Base-by-base conservation (phyloP, 1,284 basidiomycete species). In the Coniferiporia sulphurascens region DNA sequence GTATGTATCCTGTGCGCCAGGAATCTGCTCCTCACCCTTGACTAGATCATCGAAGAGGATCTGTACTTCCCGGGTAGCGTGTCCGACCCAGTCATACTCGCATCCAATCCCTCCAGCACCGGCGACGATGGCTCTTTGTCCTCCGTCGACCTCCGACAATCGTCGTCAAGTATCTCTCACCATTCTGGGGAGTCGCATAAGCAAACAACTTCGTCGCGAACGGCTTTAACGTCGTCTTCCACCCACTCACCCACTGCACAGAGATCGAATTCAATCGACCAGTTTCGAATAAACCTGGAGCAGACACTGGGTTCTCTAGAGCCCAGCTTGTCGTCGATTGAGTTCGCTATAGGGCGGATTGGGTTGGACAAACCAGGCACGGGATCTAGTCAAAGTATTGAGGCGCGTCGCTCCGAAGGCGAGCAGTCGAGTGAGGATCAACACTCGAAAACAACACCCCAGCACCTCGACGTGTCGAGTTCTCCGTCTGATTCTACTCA, bases 11-110 rank as follows among this genome's bases (percentile, higher is more conserved):
- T 51, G 21, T 35, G 12, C 45, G n/a, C 19, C 22, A 34, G 36
- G 17, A 15, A 21, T 48, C 12, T 55, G 27, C n/a, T 36, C n/a
- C 48, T 56, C 34, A 50, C 32, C 15, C 19, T 15, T 21, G 52
- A 12, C 6, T 60, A 87, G 83, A 77, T 87, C 70, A 73, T 86
- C 52, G 86, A 89, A 68, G 86, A 87, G 68, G 85, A 89, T 63
- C 69, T 89, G 10, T 83, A 80, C 65, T 87, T 87, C 65, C 86
- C 86, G 1, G 86, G 86, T 9, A 76, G 74, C 63, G 56, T 67
- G 8, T 62, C 71, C 10, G 73, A 64, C 46, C 62, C 63, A 15
- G 61, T 60, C 27, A 19, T 41, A 19, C 15, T 22, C 48, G 48
- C 52, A 7, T 38, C 60, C 15, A 50, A 46, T 19, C 55, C 63